Conservation (phyloP, 2,329 filamentous ascomycete species). For the Colletotrichum chrysophilum region DNA sequence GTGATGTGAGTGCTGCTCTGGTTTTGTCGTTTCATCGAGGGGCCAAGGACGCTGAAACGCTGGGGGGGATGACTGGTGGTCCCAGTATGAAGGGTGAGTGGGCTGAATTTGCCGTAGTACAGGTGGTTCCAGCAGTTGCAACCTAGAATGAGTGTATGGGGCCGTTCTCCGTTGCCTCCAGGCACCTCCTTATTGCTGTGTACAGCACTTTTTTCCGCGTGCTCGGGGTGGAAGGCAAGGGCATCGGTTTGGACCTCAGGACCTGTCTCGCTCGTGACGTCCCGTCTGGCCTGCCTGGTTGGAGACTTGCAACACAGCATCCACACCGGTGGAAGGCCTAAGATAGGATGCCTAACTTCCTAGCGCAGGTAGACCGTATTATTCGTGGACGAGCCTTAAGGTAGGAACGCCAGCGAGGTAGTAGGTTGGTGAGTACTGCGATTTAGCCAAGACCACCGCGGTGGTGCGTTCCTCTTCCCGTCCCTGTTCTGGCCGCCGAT, state of each 20-base stretch:
- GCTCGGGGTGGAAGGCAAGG: neutral
- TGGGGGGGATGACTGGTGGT: slow-evolving; percentile 6
- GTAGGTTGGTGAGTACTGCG: neutral
- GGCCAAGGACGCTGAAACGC: slow-evolving; percentile 20
- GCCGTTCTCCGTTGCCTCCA: neutral
- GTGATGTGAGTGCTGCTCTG: slow-evolving; percentile 6
- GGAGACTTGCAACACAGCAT: neutral
- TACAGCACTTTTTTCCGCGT: neutral
- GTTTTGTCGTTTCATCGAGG: slow-evolving; percentile 21
- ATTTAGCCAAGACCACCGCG: neutral
- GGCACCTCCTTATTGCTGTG: neutral
- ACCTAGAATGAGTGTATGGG: neutral
- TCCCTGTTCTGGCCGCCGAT: neutral
- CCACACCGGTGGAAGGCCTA: neutral
- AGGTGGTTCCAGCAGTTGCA: slow-evolving; percentile 1
- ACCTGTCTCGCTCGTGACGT: neutral
- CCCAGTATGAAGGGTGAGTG: slow-evolving; percentile 5
- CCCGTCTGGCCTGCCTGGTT: neutral
- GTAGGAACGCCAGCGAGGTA: neutral
- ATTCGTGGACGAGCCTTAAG: neutral
- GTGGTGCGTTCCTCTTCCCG: neutral
- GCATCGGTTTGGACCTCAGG: neutral
- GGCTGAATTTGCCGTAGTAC: neutral
- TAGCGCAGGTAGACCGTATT: neutral
- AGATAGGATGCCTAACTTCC: neutral